Conservation (phyloP, 768 basidiomycete species). For the Tylopilus rubrobrunneus region DNA sequence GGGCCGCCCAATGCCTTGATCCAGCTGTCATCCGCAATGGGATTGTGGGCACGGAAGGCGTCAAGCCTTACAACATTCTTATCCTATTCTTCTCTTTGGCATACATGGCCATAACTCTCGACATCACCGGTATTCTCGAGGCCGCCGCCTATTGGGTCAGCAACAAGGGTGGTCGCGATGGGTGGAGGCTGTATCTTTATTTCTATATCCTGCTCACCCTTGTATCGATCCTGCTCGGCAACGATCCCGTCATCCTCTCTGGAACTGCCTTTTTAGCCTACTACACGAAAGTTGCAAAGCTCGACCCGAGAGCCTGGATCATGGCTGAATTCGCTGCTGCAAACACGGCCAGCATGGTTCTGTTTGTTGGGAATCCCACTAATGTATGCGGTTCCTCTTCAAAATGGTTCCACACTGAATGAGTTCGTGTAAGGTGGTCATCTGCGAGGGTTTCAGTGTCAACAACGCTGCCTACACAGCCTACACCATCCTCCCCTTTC, state of each 20-base stretch:
- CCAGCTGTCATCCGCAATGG: constrained; percentile 58
- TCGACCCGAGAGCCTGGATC: constrained; percentile 61
- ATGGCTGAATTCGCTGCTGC: constrained; percentile 76
- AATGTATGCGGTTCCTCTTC: constrained; percentile 43
- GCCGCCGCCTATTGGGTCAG: constrained; percentile 89
- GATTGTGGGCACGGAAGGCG: constrained; percentile 73
- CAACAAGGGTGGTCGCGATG: constrained; percentile 69
- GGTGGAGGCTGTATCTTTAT: constrained; percentile 69
- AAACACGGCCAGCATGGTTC: constrained; percentile 70
- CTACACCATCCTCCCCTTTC: constrained; percentile 78
- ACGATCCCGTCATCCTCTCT: constrained; percentile 90
- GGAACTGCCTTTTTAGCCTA: constrained; percentile 90
- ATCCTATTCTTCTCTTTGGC: constrained; percentile 89
- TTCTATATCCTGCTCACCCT: constrained; percentile 82
- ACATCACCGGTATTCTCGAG: constrained; percentile 82
- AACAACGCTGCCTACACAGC: constrained; percentile 78
- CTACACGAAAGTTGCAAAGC: constrained; percentile 59
- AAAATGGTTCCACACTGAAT: not conserved
- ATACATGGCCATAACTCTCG: constrained; percentile 90
- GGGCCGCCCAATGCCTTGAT: constrained; percentile 53
- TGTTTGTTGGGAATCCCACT: constrained; percentile 89
- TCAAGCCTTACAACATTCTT: constrained; percentile 90
- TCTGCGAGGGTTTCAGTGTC: constrained; percentile 80
- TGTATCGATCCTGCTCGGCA: constrained; percentile 79
- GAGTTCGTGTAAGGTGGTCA: constrained; percentile 47